Evolutionary conservation across 2,329 filamentous ascomycete species (phyloP).

Genomic region (Aspergillus fischeri): DNA sequence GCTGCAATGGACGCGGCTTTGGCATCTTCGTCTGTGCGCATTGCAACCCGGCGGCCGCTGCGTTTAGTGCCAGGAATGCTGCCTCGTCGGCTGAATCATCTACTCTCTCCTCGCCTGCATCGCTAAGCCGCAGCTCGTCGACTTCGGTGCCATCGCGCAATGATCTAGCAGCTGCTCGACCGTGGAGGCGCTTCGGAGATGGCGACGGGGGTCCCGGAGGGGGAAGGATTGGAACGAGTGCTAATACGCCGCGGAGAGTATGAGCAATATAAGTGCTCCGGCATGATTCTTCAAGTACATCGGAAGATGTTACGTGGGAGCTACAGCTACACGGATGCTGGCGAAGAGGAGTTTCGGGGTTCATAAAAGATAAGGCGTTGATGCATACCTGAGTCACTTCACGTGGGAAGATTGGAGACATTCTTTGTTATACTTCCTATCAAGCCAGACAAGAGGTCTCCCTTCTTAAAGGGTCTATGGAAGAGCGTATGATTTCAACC

Average conservation of each 20-base stretch:
- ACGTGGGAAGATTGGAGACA: too few species aligned
- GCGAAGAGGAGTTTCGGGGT: neutral
- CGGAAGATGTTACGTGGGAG: neutral
- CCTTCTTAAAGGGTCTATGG: too few species aligned
- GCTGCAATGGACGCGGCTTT: constrained; percentile 29
- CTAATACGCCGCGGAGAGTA: constrained; percentile 15
- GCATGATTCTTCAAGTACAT: neutral
- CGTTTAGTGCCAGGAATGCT: constrained; percentile 4
- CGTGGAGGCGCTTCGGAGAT: constrained; percentile 13
- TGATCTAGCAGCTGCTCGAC: constrained; percentile 5
- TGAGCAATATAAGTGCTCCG: constrained; percentile 1
- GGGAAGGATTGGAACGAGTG: constrained; percentile 18
- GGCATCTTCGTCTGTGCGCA: constrained; percentile 28
- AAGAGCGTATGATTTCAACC: too few species aligned
- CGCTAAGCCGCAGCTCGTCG: constrained; percentile 26
- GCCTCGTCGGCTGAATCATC: constrained; percentile 13
- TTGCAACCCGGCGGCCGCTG: constrained; percentile 26
- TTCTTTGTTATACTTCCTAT: too few species aligned
- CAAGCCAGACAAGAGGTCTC: too few species aligned
- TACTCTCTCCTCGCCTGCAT: constrained; percentile 17
- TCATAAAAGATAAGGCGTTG: neutral
- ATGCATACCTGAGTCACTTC: neutral
- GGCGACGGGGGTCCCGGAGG: constrained; percentile 14
- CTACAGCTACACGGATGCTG: neutral
- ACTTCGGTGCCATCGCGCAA: constrained; percentile 21